These are phyloP conservation scores for Lentinula lateritia DNA, from an alignment of 768 basidiomycete species.

Conservation along the genomic window DNA sequence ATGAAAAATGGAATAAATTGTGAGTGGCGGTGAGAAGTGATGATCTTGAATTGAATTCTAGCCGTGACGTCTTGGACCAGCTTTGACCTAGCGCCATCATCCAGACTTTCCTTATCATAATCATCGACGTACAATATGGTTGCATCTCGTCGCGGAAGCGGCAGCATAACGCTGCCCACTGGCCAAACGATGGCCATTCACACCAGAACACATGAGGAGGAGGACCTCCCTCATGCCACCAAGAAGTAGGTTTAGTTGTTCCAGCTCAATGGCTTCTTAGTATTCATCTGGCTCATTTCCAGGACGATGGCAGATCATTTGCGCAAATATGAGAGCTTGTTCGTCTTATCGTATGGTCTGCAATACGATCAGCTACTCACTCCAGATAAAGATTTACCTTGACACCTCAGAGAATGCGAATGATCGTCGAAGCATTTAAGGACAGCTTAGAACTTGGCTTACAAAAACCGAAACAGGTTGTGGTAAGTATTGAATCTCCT, in stretches of 20 bases:
- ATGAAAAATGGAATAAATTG: no score
- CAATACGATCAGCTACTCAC: background rate
- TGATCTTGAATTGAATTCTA: background rate
- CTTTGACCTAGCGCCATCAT: background rate
- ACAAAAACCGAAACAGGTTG: conserved; percentile 74
- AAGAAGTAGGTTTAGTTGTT: conserved; percentile 55
- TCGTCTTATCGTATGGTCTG: conserved; percentile 28
- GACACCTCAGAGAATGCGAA: conserved; percentile 89
- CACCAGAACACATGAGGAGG: conserved; percentile 82
- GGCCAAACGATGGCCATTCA: conserved; percentile 83
- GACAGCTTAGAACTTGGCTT: conserved; percentile 87
- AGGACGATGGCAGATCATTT: conserved; percentile 95
- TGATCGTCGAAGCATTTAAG: conserved; percentile 95
- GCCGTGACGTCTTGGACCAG: background rate
- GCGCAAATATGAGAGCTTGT: conserved; percentile 84
- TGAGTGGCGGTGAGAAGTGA: background rate
- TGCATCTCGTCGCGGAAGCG: conserved; percentile 72
- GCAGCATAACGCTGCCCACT: conserved; percentile 62
- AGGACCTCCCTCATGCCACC: conserved; percentile 88
- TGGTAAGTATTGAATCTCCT: conserved; percentile 52
- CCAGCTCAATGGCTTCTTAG: conserved; percentile 1
- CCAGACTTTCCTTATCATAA: background rate
- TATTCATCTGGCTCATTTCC: conserved; percentile 10
- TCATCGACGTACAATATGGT: conserved; percentile 38
- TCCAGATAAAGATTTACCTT: conserved; percentile 59